Percentiles rank a stretch among this genome's conserved stretches.
Evolutionary conservation across 805 yeast species (phyloP).

Genomic region (Alloascoidea hylecoeti): DNA sequence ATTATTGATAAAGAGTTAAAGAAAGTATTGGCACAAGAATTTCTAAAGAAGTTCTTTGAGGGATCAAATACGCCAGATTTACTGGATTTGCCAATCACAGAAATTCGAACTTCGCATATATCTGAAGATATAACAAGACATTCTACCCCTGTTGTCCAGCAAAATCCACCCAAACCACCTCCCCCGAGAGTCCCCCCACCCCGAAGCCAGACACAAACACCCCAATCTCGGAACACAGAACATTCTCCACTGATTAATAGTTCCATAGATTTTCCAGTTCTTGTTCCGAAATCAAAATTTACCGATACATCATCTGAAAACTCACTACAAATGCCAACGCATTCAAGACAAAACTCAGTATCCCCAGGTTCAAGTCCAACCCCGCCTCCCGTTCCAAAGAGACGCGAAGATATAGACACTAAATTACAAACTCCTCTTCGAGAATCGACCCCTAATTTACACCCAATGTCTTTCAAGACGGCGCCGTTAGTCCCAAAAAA

Average conservation of each 20-base stretch:
- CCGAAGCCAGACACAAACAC: neutral
- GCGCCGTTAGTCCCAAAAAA: neutral
- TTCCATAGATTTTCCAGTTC: too few relatives aligned
- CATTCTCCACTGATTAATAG: too few relatives aligned
- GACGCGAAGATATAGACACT: too few relatives aligned
- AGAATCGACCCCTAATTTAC: neutral
- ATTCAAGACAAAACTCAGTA: too few relatives aligned
- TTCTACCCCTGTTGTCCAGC: neutral
- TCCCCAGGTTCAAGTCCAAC: neutral
- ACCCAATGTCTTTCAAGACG: neutral
- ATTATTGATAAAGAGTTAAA: constrained; percentile 55
- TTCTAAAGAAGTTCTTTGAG: constrained; percentile 44
- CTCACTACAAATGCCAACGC: too few relatives aligned
- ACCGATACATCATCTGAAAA: too few relatives aligned
- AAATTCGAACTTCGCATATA: neutral
- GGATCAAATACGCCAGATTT: neutral
- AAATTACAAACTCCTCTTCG: neutral
- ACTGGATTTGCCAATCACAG: neutral
- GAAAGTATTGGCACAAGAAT: constrained; percentile 34
- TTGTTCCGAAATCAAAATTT: too few relatives aligned
- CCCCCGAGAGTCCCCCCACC: neutral
- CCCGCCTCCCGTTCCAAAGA: constrained; percentile 1
- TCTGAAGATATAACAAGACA: neutral
- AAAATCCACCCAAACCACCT: neutral
- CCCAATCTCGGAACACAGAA: neutral